Evolutionary conservation across 108 stramenopile genomes (phyloP).

Genomic region (Skeletonema grethae): DNA sequence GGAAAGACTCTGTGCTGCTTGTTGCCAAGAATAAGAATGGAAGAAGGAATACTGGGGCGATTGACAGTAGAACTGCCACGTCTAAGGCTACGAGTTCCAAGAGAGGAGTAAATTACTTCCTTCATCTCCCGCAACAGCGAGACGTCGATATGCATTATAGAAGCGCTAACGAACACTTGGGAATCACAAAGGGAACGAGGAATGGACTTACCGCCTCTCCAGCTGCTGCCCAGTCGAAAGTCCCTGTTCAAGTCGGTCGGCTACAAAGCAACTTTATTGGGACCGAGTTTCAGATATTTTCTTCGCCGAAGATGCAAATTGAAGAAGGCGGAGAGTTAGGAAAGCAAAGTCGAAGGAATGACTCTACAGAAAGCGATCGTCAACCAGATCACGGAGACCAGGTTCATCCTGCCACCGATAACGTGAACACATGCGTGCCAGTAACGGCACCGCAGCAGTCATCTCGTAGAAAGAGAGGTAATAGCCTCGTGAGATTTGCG

Average conservation of each 20-base stretch:
- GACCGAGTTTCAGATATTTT: slow-evolving; percentile 86
- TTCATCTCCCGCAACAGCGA: slow-evolving; percentile 67
- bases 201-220: slow-evolving; percentile 22
- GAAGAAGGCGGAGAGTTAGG: background rate
- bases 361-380: background rate
- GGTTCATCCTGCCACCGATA: background rate
- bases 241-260: slow-evolving; percentile 53
- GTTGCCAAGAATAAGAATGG: slow-evolving; percentile 74
- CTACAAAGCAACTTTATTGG: slow-evolving; percentile 86
- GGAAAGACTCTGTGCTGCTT: slow-evolving; percentile 73
- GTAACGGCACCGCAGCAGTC: background rate
- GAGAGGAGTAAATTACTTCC: slow-evolving; percentile 74
- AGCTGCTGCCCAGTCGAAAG: slow-evolving; percentile 23
- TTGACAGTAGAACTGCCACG: background rate
- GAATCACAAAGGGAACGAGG: slow-evolving; percentile 19
- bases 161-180: slow-evolving; percentile 37
- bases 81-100: slow-evolving; percentile 29
- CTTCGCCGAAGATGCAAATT: slow-evolving; percentile 3
- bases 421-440: background rate
- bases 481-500: slow-evolving; percentile 25
- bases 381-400: background rate
- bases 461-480: slow-evolving; percentile 6
- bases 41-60: slow-evolving; percentile 31
- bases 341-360: background rate
- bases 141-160: slow-evolving; percentile 70